These are phyloP conservation scores for Ambrosia trifida DNA, from an alignment of 129 eudicot species.

Conservation along the genomic window DNA sequence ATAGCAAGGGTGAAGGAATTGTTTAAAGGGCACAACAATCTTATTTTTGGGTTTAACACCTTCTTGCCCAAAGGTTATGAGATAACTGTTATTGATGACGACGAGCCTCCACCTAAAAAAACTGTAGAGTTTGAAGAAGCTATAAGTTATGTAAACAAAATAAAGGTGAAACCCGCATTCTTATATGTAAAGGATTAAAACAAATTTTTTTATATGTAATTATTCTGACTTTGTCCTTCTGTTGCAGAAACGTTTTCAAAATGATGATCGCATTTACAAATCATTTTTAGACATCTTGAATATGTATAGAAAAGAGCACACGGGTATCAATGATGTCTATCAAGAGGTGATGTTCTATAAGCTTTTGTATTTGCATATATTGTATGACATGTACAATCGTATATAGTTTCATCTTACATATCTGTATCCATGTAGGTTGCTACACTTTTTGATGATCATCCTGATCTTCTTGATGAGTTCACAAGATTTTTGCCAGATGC, in stretches of 20 bases:
- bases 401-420: background rate
- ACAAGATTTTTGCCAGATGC: background rate
- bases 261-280: slow-evolving; percentile 79
- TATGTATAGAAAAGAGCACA: slow-evolving; percentile 86
- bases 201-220: background rate
- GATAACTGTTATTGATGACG: slow-evolving; percentile 8
- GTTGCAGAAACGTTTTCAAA: slow-evolving; percentile 78
- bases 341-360: slow-evolving; percentile 55
- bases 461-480: background rate
- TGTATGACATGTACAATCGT: background rate
- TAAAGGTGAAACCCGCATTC: slow-evolving; percentile 58
- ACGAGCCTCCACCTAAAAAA: slow-evolving; percentile 62
- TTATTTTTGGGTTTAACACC: slow-evolving; percentile 74
- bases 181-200: background rate
- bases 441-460: background rate
- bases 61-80: slow-evolving; percentile 67
- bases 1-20: slow-evolving; percentile 72
- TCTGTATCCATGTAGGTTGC: background rate
- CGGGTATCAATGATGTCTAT: slow-evolving; percentile 81
- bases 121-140: slow-evolving; percentile 95
- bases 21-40: slow-evolving; percentile 68
- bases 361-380: background rate
- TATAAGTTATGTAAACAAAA: slow-evolving; percentile 90
- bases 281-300: slow-evolving; percentile 85
- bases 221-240: background rate